Evolutionary conservation across 306 rosid species (phyloP).

Genomic region (Cotoneaster glaucophyllus): DNA sequence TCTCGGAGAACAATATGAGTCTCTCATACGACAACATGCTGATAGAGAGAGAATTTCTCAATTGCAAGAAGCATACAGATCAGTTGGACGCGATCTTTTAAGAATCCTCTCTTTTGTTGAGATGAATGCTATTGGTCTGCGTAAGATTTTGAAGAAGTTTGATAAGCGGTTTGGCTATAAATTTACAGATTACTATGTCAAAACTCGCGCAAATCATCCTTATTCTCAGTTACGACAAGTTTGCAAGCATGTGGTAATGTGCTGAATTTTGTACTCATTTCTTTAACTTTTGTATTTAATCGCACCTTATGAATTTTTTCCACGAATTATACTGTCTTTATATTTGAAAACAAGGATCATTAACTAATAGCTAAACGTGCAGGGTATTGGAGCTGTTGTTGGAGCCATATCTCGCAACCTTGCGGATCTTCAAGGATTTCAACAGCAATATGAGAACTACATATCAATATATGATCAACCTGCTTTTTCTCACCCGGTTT

Average conservation of each 20-base stretch:
- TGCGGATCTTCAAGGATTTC: slow-evolving; percentile 55
- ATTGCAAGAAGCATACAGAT: slow-evolving; percentile 61
- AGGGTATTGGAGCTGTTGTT: slow-evolving; percentile 88
- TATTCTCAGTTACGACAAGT: slow-evolving; percentile 86
- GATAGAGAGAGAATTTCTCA: slow-evolving; percentile 43
- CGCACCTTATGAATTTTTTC: neutral
- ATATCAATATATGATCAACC: slow-evolving; percentile 90
- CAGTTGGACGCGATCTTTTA: slow-evolving; percentile 65
- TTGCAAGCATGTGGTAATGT: slow-evolving; percentile 90
- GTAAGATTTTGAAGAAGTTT: slow-evolving; percentile 86
- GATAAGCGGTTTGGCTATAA: slow-evolving; percentile 80
- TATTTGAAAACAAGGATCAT: neutral
- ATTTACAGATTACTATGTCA: slow-evolving; percentile 80
- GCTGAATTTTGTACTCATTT: neutral
- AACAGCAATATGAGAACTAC: slow-evolving; percentile 62
- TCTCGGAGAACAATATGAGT: slow-evolving; percentile 46
- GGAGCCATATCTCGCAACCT: slow-evolving; percentile 88
- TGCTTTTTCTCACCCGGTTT: slow-evolving; percentile 71
- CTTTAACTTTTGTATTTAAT: neutral
- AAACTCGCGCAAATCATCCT: slow-evolving; percentile 91
- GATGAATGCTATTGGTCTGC: slow-evolving; percentile 76
- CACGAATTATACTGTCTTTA: neutral
- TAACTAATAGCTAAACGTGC: slow-evolving; percentile 16
- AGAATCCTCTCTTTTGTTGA: slow-evolving; percentile 72
- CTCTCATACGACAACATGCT: slow-evolving; percentile 46